These are phyloP conservation scores for Lyophyllum shimeji DNA, from an alignment of 768 basidiomycete species.

Conservation along the genomic window DNA sequence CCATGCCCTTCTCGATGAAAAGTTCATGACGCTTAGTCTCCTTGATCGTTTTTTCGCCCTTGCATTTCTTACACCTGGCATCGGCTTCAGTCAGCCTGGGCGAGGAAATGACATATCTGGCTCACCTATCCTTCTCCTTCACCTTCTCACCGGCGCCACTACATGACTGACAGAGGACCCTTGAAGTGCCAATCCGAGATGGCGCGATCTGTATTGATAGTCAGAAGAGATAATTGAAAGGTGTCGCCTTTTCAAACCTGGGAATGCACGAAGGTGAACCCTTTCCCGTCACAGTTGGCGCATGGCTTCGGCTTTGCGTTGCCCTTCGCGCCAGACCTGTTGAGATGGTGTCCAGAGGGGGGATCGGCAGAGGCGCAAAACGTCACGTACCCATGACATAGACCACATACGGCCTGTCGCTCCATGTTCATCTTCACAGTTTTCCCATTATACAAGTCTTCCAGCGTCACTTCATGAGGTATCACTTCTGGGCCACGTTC, in stretches of 20 bases:
- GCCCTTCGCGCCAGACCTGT: constrained; percentile 78
- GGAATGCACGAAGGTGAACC: constrained; percentile 62
- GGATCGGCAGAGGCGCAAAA: neutral
- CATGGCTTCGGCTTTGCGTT: constrained; percentile 86
- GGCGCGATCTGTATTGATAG: constrained; percentile 35
- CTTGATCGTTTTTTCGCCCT: constrained; percentile 78
- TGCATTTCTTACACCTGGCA: constrained; percentile 91
- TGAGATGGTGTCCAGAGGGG: neutral
- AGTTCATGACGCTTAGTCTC: constrained; percentile 92
- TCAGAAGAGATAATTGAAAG: neutral
- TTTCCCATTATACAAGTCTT: constrained; percentile 93
- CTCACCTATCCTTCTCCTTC: constrained; percentile 82
- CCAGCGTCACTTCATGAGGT: constrained; percentile 82
- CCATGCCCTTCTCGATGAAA: constrained; percentile 83
- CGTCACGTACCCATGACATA: constrained; percentile 71
- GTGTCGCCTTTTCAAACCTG: constrained; percentile 35
- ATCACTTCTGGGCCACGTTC: constrained; percentile 72
- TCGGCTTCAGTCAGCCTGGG: neutral
- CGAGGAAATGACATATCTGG: neutral
- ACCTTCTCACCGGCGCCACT: constrained; percentile 67
- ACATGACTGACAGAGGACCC: constrained; percentile 68
- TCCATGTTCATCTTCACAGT: constrained; percentile 87
- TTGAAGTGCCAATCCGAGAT: constrained; percentile 47
- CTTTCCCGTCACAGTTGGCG: constrained; percentile 79
- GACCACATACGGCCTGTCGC: constrained; percentile 73